phyloP scores from a whole-genome alignment of 2,329 filamentous ascomycete genomes.

The Arthroderma uncinatum region DNA sequence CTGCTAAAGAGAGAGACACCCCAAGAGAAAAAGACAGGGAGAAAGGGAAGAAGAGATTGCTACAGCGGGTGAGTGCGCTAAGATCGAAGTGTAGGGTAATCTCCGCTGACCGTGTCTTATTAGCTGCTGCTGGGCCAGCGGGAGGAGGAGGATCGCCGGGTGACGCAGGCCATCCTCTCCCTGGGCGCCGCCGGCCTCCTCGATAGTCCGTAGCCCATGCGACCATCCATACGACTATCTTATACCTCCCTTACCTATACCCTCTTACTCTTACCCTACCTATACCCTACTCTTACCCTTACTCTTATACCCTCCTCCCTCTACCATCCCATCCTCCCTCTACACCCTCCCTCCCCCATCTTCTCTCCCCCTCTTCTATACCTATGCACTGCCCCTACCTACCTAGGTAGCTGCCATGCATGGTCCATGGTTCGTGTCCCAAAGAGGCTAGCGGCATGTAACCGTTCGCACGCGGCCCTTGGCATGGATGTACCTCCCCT shows the following conservation, averaged over 20 bases:
- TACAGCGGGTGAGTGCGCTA: slow-evolving; percentile 31
- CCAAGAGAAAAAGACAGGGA: slow-evolving; percentile 22
- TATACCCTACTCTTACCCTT: not conserved
- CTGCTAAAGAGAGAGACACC: slow-evolving; percentile 20
- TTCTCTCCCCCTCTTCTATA: too few relatives aligned
- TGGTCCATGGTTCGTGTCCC: too few relatives aligned
- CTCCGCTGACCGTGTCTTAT: slow-evolving; percentile 6
- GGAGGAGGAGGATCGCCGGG: slow-evolving; percentile 32
- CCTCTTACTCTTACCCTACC: not conserved
- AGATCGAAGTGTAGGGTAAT: not conserved
- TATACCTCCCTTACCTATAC: not conserved
- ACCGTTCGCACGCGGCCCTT: too few relatives aligned
- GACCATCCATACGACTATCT: not conserved
- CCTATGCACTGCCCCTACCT: too few relatives aligned
- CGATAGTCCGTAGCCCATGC: not conserved
- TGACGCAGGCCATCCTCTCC: slow-evolving; percentile 34
- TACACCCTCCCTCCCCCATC: too few relatives aligned
- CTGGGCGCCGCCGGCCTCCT: slow-evolving; percentile 34
- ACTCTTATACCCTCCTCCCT: not conserved
- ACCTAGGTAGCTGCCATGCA: too few relatives aligned
- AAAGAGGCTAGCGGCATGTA: too few relatives aligned
- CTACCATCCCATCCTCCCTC: not conserved
- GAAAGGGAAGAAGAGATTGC: slow-evolving; percentile 29
- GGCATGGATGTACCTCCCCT: too few relatives aligned
- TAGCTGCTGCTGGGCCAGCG: slow-evolving; percentile 35